phyloP scores from a whole-genome alignment of 108 stramenopile species.

The Skeletonema grethae region DNA sequence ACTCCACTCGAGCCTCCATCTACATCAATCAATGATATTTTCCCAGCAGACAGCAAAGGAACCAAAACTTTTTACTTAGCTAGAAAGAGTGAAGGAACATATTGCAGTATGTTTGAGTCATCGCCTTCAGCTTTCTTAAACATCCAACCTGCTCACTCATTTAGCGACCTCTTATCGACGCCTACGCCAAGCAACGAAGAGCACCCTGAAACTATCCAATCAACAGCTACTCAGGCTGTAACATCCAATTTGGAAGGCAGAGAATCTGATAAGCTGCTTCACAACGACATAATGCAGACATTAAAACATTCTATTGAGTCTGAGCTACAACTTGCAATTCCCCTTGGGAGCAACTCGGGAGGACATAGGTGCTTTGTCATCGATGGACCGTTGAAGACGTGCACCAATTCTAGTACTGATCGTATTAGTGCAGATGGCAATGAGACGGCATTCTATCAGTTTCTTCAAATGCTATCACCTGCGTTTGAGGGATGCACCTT shows the following conservation, averaged over 20 bases:
- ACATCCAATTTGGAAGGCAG: background rate
- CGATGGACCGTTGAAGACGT: background rate
- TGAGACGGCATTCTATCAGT: constrained; percentile 7
- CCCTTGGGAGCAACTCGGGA: background rate
- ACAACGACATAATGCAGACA: background rate
- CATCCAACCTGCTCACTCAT: background rate
- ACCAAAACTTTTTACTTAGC: background rate
- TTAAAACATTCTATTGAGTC: background rate
- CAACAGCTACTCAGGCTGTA: background rate
- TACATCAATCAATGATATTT: background rate
- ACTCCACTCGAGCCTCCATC: background rate
- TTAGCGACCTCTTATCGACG: background rate
- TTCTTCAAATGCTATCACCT: constrained; percentile 18
- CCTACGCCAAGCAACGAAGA: constrained; percentile 2
- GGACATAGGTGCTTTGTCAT: background rate
- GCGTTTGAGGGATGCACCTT: constrained; percentile 63
- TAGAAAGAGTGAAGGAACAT: background rate
- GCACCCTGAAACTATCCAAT: background rate
- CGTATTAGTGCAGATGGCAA: background rate
- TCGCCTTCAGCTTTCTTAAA: background rate
- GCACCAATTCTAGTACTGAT: background rate
- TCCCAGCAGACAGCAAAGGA: background rate
- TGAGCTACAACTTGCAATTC: background rate
- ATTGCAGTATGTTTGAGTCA: background rate
- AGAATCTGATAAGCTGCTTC: background rate